These are phyloP conservation scores for Cyclotella sp. DNA, from an alignment of 108 stramenopile species.

Conservation along the genomic window DNA sequence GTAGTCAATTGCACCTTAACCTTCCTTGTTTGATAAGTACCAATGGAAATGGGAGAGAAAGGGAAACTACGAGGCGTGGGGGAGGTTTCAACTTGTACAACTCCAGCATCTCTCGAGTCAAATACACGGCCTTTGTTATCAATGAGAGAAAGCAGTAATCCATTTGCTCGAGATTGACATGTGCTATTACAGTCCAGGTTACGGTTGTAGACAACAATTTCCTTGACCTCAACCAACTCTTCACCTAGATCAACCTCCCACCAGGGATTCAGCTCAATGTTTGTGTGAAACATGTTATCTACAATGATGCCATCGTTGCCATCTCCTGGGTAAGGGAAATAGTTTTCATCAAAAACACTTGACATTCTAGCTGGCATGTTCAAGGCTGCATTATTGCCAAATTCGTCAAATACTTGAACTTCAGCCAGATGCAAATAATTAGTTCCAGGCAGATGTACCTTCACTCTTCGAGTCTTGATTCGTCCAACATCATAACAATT, in stretches of 20 bases:
- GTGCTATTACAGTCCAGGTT: not conserved
- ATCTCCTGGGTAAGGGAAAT: not conserved
- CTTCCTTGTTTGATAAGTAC: not conserved
- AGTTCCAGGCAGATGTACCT: not conserved
- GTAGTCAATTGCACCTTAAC: slow-evolving; percentile 5
- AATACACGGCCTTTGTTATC: slow-evolving; percentile 2
- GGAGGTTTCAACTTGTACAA: not conserved
- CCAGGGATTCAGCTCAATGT: slow-evolving; percentile 5
- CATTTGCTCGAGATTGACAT: slow-evolving; percentile 7
- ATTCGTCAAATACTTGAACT: slow-evolving; percentile 23
- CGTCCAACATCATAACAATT: slow-evolving; percentile 30
- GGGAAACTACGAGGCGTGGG: not conserved
- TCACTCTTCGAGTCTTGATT: slow-evolving; percentile 9
- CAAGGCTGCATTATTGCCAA: slow-evolving; percentile 7
- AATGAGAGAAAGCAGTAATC: slow-evolving; percentile 3
- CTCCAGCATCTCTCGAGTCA: slow-evolving; percentile 9
- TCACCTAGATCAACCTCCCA: slow-evolving; percentile 16
- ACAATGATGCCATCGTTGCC: not conserved
- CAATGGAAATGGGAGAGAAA: not conserved
- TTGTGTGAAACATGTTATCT: slow-evolving; percentile 13
- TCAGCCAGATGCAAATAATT: slow-evolving; percentile 27
- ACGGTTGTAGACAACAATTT: slow-evolving; percentile 11
- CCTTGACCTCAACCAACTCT: not conserved
- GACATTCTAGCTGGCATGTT: slow-evolving; percentile 11
- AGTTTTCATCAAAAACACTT: slow-evolving; percentile 11